Conservation (phyloP, 805 yeast species). For the Hanseniaspora mollemarum region DNA sequence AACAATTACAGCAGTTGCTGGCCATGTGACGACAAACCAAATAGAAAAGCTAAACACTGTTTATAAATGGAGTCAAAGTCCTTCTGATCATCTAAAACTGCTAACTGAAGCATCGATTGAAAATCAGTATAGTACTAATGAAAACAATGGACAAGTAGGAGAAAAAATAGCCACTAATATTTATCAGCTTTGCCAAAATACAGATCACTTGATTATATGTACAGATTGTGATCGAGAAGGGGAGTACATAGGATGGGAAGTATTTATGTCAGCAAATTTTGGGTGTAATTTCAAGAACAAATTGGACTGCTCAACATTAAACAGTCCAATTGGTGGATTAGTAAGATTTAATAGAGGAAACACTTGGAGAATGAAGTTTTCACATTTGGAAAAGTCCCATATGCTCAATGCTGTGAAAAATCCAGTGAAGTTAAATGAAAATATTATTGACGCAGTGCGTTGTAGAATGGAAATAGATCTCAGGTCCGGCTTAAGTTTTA, state of each 20-base stretch:
- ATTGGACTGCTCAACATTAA: background rate
- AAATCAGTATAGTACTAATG: constrained; percentile 56
- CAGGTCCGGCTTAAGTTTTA: constrained; percentile 79
- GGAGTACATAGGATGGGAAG: constrained; percentile 80
- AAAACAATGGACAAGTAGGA: constrained; percentile 36
- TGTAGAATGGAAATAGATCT: constrained; percentile 81
- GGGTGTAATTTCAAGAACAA: constrained; percentile 28
- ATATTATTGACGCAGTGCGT: constrained; percentile 70
- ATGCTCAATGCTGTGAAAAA: constrained; percentile 59
- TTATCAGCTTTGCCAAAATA: constrained; percentile 45
- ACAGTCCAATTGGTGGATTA: constrained; percentile 22
- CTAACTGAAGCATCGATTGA: constrained; percentile 37
- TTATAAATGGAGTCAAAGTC: constrained; percentile 32
- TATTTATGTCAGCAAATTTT: constrained; percentile 54
- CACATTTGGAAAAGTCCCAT: constrained; percentile 73
- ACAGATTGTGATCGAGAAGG: constrained; percentile 98
- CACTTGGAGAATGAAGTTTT: constrained; percentile 69
- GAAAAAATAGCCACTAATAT: constrained; percentile 54
- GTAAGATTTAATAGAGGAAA: constrained; percentile 35
- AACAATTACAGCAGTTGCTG: constrained; percentile 86
- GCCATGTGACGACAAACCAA: constrained; percentile 62
- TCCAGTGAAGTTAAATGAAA: constrained; percentile 53
- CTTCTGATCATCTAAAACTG: background rate
- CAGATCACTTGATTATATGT: constrained; percentile 77
- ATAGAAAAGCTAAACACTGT: constrained; percentile 20